phyloP scores from a whole-genome alignment of 176 grass and related monocot species.

The Musa troglodytarum region DNA sequence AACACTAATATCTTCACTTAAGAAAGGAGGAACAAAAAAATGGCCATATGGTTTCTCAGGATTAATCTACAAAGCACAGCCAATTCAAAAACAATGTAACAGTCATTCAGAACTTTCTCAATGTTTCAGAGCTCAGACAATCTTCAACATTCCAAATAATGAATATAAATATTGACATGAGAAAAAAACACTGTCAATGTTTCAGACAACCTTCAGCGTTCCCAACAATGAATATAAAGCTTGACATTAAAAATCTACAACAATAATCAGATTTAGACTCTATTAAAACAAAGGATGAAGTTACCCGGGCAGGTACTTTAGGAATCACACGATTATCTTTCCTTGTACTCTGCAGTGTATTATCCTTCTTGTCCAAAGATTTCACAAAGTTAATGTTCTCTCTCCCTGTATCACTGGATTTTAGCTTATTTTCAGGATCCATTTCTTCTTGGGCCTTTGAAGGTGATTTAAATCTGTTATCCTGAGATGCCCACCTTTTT shows the following conservation, averaged over 20 bases:
- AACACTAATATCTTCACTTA: too few relatives aligned
- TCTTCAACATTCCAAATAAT: background rate
- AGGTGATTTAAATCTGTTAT: slow-evolving; percentile 37
- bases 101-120: background rate
- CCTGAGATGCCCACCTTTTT: slow-evolving; percentile 72
- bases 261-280: background rate
- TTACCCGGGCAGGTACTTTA: slow-evolving; percentile 44
- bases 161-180: background rate
- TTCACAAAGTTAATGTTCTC: slow-evolving; percentile 27
- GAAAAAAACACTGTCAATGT: too few relatives aligned
- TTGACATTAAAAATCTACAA: too few relatives aligned
- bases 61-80: background rate
- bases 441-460: slow-evolving; percentile 39
- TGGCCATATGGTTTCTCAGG: too few relatives aligned
- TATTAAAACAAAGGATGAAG: background rate
- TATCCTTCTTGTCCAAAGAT: slow-evolving; percentile 43
- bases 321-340: slow-evolving; percentile 48
- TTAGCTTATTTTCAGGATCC: slow-evolving; percentile 25
- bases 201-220: too few relatives aligned
- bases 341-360: slow-evolving; percentile 23
- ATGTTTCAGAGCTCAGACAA: background rate
- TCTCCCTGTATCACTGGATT: slow-evolving; percentile 27
- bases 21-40: background rate
- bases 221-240: too few relatives aligned
- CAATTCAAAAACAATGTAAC: background rate